Conservation (phyloP, 2,329 filamentous ascomycete genomes). For the Beauveria medogensis region DNA sequence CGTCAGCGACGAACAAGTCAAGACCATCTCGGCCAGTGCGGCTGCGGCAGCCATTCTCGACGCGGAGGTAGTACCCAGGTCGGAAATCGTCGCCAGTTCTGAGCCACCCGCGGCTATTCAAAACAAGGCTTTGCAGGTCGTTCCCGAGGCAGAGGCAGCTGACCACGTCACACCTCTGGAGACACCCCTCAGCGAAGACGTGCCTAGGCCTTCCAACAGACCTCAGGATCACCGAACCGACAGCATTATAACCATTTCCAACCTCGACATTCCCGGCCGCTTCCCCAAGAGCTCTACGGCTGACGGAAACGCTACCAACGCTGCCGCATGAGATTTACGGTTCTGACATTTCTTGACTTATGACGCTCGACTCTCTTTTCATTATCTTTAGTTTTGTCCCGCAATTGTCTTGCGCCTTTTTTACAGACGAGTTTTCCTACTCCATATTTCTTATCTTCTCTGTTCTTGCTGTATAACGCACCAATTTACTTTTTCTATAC, state of each 20-base stretch:
- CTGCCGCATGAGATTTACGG: conserved; percentile 43
- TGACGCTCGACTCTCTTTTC: neutral
- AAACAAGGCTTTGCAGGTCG: conserved; percentile 7
- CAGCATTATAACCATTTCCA: conserved; percentile 49
- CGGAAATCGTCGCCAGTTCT: neutral
- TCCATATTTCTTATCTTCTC: neutral
- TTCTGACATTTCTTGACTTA: conserved; percentile 1
- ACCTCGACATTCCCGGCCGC: conserved; percentile 62
- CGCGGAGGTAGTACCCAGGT: neutral
- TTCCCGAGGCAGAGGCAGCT: conserved; percentile 14
- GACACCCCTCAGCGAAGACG: conserved; percentile 12
- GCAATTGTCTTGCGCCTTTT: neutral
- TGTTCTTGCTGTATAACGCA: neutral
- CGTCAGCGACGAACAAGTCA: neutral
- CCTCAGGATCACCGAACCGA: conserved; percentile 25
- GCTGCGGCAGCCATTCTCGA: conserved; percentile 5
- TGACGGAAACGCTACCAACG: conserved; percentile 34
- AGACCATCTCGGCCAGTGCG: neutral
- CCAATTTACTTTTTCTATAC: conserved; percentile 11
- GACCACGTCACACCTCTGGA: conserved; percentile 11
- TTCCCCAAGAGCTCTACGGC: conserved; percentile 48
- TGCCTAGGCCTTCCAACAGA: conserved; percentile 4
- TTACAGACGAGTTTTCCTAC: conserved; percentile 1
- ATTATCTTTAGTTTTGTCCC: neutral
- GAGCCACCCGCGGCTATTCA: neutral